Base-by-base conservation (phyloP, 1,284 basidiomycete genomes). In the Meripilus lineatus region DNA sequence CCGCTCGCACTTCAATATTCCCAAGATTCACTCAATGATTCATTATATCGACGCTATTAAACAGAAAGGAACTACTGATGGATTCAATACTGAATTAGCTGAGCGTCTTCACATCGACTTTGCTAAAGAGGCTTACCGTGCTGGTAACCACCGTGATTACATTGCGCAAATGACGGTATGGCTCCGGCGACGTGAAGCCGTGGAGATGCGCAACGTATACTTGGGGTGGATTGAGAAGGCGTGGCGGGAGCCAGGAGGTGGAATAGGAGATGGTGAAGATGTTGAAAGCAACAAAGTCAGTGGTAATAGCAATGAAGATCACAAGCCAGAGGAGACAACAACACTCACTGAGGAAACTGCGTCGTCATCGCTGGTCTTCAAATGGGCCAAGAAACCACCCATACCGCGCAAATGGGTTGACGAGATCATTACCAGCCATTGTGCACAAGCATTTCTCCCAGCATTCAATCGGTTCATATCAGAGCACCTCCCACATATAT, bases 91-190 rank as follows among this genome's bases (percentile, higher is more conserved):
- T 1, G 60, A 65, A 36, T 30, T 43, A 0, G 45, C 57, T 0
- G 61, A 65, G 44, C 52, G 54, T 0, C 51, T 64, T 2, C 61
- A 64, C 35, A 64, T 62, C 21, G 53, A 61, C 45, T 55, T 49
- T 37, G 53, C 58, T 2, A 65, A 65, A 42, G 40, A 54, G 1
- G 58, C 48, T 0, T 65, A 58, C 40, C 41, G 48, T 4, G 58
- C 58, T 0, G 51, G 45, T 10, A 63, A 62, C 44, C 44, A 49
- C 3, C 20, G 43, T 0, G 55, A 64, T 21, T 53, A 58, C 24
- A 39, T 50, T 4, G 36, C 38, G 0, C 55, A 62, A 15, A 64
- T 65, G 62, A 50, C 53, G 5, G 32, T 17, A 1, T 63, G 60
- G 61, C 42, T 65, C 3, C 24, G 14, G 8, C 38, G 54, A 3